Evolutionary conservation across 352 stramenopile genomes (phyloP), one percentile per base, ranked within the genome.

Genomic region (Pythium scleroteichum): DNA sequence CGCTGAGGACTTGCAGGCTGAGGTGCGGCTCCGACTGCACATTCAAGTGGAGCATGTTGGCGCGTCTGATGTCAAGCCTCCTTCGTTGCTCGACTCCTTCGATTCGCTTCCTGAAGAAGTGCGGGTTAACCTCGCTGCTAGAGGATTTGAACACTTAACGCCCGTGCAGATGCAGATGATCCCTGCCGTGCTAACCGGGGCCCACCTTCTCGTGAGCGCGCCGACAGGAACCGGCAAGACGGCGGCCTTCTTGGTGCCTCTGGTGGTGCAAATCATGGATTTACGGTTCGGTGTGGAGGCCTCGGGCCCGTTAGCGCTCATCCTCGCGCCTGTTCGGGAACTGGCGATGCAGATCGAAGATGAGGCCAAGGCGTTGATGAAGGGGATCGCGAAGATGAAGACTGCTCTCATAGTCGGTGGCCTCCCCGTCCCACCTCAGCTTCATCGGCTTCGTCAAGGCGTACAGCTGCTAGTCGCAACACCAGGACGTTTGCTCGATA

Each of bases 111-210:
- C 71, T 8, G 24, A 62, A 1, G 26, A 72, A 54, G 50, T 93
- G 35, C 20, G 63, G 33, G 29, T 5, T 1, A 91, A 90, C 50
- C 66, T 93, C 24, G 58, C 27, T 10, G 17, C 17, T 2, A 68
- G 75, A 20, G 56, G 65, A 0, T 76, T 80, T 38, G 58, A 80
- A 10, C 68, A 54, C 26, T 79, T 76, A 7, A 89, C 84, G 35
- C 76, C 84, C 3, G 79, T 93, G 47, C 84, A 93, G 58, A 93
- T 91, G 84, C 82, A 91, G 54, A 75, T 68, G 5, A 73, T 91
- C 16, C 84, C 84, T 41, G 81, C 72, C 29, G 65, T 74, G 4
- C 29, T 90, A 6, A 38, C 67, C 5, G 62, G 75, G 14, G 39
- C 57, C 13, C 65, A 90, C 62, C 73, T 88, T 72, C 42, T 91